A percentile compares a stretch with the other conserved stretches of the same genome.
These are phyloP conservation scores for Puccinia coronata DNA, from an alignment of 1,284 basidiomycete genomes.

Conservation along the genomic window DNA sequence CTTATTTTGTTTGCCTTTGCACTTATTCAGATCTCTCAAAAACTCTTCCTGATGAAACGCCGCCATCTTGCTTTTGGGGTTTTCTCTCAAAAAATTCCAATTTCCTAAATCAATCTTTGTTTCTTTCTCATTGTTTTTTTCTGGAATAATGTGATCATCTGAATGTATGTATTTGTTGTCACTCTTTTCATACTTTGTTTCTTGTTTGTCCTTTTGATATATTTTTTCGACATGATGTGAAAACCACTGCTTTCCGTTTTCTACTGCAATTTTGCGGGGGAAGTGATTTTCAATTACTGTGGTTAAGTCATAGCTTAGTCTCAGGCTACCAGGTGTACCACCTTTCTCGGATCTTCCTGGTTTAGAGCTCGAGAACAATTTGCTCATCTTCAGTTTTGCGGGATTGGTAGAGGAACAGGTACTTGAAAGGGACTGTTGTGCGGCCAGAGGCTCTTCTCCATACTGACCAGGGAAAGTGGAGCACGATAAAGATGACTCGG, in stretches of 20 bases:
- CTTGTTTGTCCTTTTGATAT: neutral
- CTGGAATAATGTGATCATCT: neutral
- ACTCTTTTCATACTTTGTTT: too few relatives aligned
- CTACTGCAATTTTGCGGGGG: neutral
- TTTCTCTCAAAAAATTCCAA: slow-evolving; percentile 2
- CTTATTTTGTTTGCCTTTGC: neutral
- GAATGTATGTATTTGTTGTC: neutral
- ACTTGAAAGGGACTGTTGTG: too few relatives aligned
- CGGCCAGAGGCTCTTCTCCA: too few relatives aligned
- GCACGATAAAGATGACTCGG: too few relatives aligned
- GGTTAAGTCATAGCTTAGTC: too few relatives aligned
- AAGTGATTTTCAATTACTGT: neutral
- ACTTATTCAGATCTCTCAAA: neutral
- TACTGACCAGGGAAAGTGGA: too few relatives aligned
- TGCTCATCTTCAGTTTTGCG: too few relatives aligned
- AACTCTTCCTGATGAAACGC: neutral
- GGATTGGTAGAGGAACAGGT: too few relatives aligned
- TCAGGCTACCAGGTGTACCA: too few relatives aligned
- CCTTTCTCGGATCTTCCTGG: too few relatives aligned
- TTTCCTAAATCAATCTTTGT: neutral
- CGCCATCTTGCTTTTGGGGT: too few relatives aligned
- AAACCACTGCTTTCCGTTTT: neutral
- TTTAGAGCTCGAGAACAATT: too few relatives aligned
- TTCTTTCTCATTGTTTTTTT: neutral
- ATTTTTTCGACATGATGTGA: neutral